A percentile compares a stretch with the other conserved stretches of the same genome.
phyloP scores from a whole-genome alignment of 1,284 basidiomycete genomes.

The Phlebopus sp. region DNA sequence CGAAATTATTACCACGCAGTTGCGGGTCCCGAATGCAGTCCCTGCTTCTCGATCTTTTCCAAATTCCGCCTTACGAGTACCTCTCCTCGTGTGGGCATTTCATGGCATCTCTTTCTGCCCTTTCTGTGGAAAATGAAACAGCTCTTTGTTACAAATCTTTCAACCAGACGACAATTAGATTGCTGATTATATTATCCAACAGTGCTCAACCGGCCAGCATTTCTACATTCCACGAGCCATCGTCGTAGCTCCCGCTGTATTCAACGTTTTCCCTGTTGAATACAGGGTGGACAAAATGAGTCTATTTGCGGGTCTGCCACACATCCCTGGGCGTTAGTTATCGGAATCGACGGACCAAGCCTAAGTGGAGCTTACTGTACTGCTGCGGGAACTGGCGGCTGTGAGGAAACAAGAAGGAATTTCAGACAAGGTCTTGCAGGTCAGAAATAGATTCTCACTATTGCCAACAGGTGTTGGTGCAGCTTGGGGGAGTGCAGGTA shows the following conservation, averaged over 20 bases:
- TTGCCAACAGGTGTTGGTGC: slow-evolving; percentile 69
- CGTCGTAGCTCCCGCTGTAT: slow-evolving; percentile 1
- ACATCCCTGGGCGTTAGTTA: slow-evolving; percentile 12
- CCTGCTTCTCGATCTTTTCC: slow-evolving; percentile 12
- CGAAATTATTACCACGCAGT: slow-evolving; percentile 31
- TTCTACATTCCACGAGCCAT: slow-evolving; percentile 1
- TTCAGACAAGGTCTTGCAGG: slow-evolving; percentile 18
- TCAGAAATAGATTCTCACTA: slow-evolving; percentile 49
- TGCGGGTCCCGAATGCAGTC: slow-evolving; percentile 17
- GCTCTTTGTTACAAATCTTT: slow-evolving; percentile 5
- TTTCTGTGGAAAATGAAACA: not conserved
- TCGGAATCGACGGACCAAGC: slow-evolving; percentile 6
- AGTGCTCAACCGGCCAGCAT: not conserved
- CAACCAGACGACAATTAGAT: slow-evolving; percentile 13
- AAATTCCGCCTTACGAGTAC: not conserved
- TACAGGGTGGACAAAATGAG: slow-evolving; percentile 41
- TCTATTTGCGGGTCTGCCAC: slow-evolving; percentile 44
- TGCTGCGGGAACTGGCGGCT: slow-evolving; percentile 72
- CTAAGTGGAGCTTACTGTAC: slow-evolving; percentile 41
- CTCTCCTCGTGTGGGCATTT: not conserved
- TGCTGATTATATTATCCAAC: slow-evolving; percentile 23
- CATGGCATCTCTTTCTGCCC: slow-evolving; percentile 4
- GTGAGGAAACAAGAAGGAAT: slow-evolving; percentile 14
- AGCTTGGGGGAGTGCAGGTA: slow-evolving; percentile 55
- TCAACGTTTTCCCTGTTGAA: slow-evolving; percentile 14